Evolutionary conservation across 768 basidiomycete genomes (phyloP).

Genomic region (Symmetrospora coprosmae): DNA sequence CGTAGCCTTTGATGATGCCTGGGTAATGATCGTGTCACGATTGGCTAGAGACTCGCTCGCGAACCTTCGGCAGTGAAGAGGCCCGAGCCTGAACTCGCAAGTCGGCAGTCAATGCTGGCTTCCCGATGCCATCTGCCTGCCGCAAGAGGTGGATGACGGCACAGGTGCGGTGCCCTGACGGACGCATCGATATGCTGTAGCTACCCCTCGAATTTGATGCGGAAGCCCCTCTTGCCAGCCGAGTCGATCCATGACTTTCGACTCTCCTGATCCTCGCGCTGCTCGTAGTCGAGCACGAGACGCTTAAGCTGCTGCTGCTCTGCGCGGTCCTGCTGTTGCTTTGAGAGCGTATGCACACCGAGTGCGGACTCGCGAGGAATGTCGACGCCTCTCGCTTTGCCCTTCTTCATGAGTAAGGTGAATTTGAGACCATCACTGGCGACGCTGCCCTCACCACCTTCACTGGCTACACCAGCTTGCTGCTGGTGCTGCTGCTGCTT

Average conservation of each 20-base stretch:
- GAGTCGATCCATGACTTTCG: not conserved
- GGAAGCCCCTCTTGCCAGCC: not conserved
- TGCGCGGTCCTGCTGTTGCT: constrained; percentile 83
- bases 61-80: too few species aligned
- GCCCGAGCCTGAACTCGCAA: too few species aligned
- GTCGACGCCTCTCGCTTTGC: constrained; percentile 84
- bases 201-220: constrained; percentile 7
- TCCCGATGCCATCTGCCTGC: too few species aligned
- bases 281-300: constrained; percentile 61
- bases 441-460: too few species aligned
- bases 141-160: too few species aligned
- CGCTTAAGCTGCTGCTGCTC: constrained; percentile 95
- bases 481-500: not conserved
- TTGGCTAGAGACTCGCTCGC: too few species aligned
- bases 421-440: constrained; percentile 97
- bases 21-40: too few species aligned
- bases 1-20: too few species aligned
- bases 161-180: too few species aligned
- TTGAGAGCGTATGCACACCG: constrained; percentile 75
- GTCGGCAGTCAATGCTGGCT: too few species aligned
- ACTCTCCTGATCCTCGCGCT: constrained; percentile 10
- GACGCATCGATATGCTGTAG: too few species aligned
- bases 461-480: constrained; percentile 28
- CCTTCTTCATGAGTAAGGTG: constrained; percentile 78
- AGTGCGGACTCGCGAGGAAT: constrained; percentile 76